phyloP scores from a whole-genome alignment of 2,329 filamentous ascomycete genomes.

The Pyricularia sp. region DNA sequence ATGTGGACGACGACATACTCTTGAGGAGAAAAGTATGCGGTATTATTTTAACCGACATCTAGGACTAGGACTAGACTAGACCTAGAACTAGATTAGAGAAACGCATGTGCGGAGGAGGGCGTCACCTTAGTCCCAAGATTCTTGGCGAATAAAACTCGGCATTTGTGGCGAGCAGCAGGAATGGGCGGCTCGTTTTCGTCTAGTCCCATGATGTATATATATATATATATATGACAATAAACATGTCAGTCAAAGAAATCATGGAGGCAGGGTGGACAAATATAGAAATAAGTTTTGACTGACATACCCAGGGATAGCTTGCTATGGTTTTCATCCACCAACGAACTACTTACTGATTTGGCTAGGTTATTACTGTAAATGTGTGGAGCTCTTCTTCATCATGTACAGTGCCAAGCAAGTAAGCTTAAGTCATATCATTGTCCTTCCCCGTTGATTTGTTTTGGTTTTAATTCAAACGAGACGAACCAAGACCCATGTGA shows the following conservation, averaged over 20 bases:
- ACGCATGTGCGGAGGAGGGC: background rate
- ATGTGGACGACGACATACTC: background rate
- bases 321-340: too few relatives aligned
- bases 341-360: too few relatives aligned
- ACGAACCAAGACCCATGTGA: background rate
- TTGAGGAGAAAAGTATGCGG: too few relatives aligned
- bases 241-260: background rate
- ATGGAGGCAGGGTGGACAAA: background rate
- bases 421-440: background rate
- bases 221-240: background rate
- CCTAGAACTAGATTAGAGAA: background rate
- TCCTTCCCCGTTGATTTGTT: background rate
- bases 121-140: background rate
- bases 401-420: background rate
- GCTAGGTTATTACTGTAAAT: too few relatives aligned
- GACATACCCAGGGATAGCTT: background rate
- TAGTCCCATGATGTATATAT: background rate
- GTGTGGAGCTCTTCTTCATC: too few relatives aligned
- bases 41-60: too few relatives aligned
- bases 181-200: too few relatives aligned
- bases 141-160: background rate
- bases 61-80: too few relatives aligned
- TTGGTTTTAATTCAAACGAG: background rate
- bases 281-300: background rate
- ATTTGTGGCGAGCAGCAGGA: background rate